Evolutionary conservation across 2,329 filamentous ascomycete species (phyloP).

Genomic region (Colletotrichum sojae): DNA sequence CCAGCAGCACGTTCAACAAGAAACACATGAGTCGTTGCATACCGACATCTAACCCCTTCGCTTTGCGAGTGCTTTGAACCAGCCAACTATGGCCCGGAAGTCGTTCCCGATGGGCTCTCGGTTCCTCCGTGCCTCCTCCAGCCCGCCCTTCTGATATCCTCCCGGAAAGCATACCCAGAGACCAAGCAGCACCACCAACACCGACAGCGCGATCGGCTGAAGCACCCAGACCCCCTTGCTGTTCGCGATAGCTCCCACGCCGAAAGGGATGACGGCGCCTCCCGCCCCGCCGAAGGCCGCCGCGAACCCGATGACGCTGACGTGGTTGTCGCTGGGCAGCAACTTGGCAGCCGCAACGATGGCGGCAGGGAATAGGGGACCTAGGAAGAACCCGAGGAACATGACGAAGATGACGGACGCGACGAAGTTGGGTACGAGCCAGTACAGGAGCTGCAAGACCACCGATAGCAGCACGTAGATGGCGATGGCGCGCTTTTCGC

Average conservation of each 20-base stretch:
- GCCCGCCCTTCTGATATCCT: conserved; percentile 13
- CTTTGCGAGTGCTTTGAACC: background rate
- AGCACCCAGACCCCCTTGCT: conserved; percentile 68
- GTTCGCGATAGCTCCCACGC: conserved; percentile 77
- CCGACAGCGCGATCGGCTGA: conserved; percentile 68
- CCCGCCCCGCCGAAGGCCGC: conserved; percentile 83
- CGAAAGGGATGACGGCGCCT: conserved; percentile 76
- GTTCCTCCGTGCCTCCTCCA: conserved; percentile 18
- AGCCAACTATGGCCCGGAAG: background rate
- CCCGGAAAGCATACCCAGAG: conserved; percentile 56
- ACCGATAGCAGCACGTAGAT: conserved; percentile 76
- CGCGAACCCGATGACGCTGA: conserved; percentile 85
- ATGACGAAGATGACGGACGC: conserved; percentile 80
- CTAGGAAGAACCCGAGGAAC: conserved; percentile 84
- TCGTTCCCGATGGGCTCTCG: conserved; percentile 18
- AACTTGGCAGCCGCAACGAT: conserved; percentile 82
- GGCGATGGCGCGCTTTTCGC: conserved; percentile 21
- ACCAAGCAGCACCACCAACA: conserved; percentile 60
- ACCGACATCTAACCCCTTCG: background rate
- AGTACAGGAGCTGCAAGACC: conserved; percentile 79
- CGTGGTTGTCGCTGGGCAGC: conserved; percentile 80
- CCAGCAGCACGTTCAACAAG: too few species aligned
- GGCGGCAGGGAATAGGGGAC: conserved; percentile 82
- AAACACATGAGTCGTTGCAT: too few species aligned
- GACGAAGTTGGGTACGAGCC: conserved; percentile 84